These are phyloP conservation scores for Pseudocercospora fijiensis DNA, from an alignment of 2,329 filamentous ascomycete genomes.

Conservation along the genomic window DNA sequence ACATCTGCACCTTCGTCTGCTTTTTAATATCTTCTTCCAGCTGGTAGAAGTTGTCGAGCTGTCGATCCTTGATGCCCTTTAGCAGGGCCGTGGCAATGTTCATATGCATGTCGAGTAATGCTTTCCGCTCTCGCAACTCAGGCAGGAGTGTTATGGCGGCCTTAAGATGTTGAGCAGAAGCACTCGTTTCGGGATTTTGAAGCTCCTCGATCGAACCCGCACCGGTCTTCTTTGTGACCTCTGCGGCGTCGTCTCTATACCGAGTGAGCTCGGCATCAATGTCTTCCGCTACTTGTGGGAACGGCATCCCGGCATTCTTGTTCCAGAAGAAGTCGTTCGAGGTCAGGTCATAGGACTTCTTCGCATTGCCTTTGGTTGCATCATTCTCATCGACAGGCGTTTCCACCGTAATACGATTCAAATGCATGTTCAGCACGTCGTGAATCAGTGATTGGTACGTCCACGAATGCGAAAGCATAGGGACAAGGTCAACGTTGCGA, in stretches of 20 bases:
- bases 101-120: conserved; percentile 98
- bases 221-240: conserved; percentile 93
- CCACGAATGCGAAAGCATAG: conserved; percentile 98
- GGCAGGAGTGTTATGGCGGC: conserved; percentile 91
- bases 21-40: conserved; percentile 90
- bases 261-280: conserved; percentile 90
- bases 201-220: conserved; percentile 90
- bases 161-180: conserved; percentile 91
- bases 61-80: conserved; percentile 87
- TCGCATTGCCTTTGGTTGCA: conserved; percentile 70
- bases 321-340: conserved; percentile 95
- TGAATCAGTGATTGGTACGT: conserved; percentile 83
- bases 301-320: conserved; percentile 84
- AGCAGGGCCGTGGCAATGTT: conserved; percentile 82
- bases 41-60: conserved; percentile 95
- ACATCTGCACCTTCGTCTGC: conserved; percentile 82
- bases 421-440: conserved; percentile 72
- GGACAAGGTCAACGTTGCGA: conserved; percentile 90
- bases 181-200: conserved; percentile 74
- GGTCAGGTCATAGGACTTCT: conserved; percentile 86
- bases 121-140: conserved; percentile 87
- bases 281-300: conserved; percentile 93
- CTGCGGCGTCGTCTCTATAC: conserved; percentile 92
- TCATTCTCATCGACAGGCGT: conserved; percentile 75
- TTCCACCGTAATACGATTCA: conserved; percentile 94